These are phyloP conservation scores for Colletotrichum cuscutae DNA, from an alignment of 2,329 filamentous ascomycete species.

Conservation along the genomic window DNA sequence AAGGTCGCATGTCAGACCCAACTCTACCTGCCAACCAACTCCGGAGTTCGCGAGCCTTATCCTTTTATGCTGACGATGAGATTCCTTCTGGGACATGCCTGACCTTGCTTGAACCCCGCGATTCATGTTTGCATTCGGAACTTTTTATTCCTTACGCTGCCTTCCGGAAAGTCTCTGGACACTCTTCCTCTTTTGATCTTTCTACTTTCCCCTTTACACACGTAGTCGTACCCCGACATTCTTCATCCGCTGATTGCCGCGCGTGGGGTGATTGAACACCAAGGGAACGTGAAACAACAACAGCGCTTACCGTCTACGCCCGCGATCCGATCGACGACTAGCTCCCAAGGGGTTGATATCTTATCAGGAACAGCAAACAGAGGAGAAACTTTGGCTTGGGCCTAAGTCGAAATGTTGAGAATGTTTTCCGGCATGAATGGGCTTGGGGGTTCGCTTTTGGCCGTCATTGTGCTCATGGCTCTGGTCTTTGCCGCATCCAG, in stretches of 20 bases:
- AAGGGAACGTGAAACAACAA: not conserved
- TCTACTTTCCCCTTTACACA: conserved; percentile 1
- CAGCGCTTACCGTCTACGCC: not conserved
- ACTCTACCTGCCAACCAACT: not conserved
- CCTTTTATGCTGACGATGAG: not conserved
- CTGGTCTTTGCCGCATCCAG: conserved; percentile 30
- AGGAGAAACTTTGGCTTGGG: not conserved
- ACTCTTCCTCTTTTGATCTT: not conserved
- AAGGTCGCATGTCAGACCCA: not conserved
- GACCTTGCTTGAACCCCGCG: conserved; percentile 25
- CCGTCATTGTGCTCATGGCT: conserved; percentile 32
- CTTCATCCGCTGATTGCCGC: conserved; percentile 7
- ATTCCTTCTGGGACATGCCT: not conserved
- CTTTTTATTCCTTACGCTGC: not conserved
- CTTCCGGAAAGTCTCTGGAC: conserved; percentile 1
- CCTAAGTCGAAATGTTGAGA: conserved; percentile 25
- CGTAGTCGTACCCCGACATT: not conserved
- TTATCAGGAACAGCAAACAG: not conserved
- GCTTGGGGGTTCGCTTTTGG: conserved; percentile 19
- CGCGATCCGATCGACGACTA: not conserved
- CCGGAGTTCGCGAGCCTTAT: not conserved
- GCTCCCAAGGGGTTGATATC: not conserved
- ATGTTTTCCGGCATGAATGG: conserved; percentile 29
- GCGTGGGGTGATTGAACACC: not conserved
- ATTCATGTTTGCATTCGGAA: conserved; percentile 18